Base-by-base conservation (phyloP, 805 yeast species). In the Candida lessepsii region DNA sequence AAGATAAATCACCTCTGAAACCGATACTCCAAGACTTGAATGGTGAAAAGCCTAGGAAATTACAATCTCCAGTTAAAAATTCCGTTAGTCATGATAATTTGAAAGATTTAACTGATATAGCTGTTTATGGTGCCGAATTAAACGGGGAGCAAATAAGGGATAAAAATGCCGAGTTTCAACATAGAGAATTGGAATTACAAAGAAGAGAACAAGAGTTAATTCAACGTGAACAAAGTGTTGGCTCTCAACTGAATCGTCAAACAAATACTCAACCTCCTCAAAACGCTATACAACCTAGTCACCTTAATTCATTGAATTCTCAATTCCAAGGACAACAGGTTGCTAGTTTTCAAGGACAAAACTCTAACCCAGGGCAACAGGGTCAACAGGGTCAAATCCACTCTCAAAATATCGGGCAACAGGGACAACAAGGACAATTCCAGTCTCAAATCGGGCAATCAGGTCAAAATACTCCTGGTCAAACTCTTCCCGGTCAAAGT, bases 51-150 rank as follows among this genome's bases (percentile, higher is more conserved):
- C 29, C 31, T 16, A 9, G 11, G 4, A 15, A 16, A 14, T 5
- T 17, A 8, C 21, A 19, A 16, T 18, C 41, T 20, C 15, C 21
- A 4, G 20, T 39, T 23, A 34, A 21, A 9, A 29, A 34, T 29
- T 39, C 42, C 37, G 27, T 42, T 29, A 44, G 51, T 15, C 40
- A 48, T 13, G 61, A 56, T 21, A 63, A 57, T 29, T 52, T 67
- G 36, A 56, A 59, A n/a, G 71, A 66, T 42, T 56, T 63, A 21
- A 50, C 67, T 3, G 63, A 63, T 41, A 61, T 67, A 32, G 71
- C 69, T 1, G 44, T 57, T 23, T 67, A 63, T 44, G 71, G 70
- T 6, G 70, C 66, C 18, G 43, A 46, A 3, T 50, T 64, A 40
- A 61, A 63, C 39, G 67, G 59, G 9, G 65, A 62, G 40, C 24